Evolutionary conservation across 192 early-diverging fungal genomes (phyloP).

Genomic region (Backusella westeae): DNA sequence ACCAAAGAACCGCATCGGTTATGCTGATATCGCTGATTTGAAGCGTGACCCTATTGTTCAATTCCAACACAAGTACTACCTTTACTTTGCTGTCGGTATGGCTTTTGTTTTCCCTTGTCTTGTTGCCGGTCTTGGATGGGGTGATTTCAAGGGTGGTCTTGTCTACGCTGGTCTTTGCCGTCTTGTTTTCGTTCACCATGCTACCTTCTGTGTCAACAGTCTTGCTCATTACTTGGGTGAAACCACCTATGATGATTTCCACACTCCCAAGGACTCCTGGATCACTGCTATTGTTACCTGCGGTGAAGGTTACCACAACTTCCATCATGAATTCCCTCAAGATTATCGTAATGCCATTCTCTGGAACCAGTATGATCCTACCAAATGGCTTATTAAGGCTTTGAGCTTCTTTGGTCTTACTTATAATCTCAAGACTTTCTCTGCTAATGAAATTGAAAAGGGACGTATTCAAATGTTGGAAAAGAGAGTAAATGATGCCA

Average conservation of each 20-base stretch:
- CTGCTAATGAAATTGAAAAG: constrained; percentile 78
- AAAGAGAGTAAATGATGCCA: constrained; percentile 64
- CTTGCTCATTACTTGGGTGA: constrained; percentile 79
- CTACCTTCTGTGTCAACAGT: constrained; percentile 88
- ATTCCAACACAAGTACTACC: constrained; percentile 80
- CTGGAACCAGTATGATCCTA: constrained; percentile 80
- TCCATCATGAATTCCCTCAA: constrained; percentile 85
- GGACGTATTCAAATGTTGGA: constrained; percentile 78
- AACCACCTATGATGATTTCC: constrained; percentile 75
- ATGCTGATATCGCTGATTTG: constrained; percentile 79
- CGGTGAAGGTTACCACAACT: constrained; percentile 87
- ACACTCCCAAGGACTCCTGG: constrained; percentile 81
- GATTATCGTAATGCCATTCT: constrained; percentile 84
- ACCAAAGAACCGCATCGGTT: constrained; percentile 67
- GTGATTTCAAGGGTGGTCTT: constrained; percentile 77
- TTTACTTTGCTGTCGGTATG: constrained; percentile 67
- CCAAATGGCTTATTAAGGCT: constrained; percentile 77
- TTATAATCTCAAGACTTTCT: constrained; percentile 73
- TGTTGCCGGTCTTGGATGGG: constrained; percentile 82
- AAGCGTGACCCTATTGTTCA: constrained; percentile 67
- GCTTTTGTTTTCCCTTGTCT: constrained; percentile 77
- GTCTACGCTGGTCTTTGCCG: constrained; percentile 73
- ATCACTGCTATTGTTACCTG: constrained; percentile 77
- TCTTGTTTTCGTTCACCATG: constrained; percentile 82
- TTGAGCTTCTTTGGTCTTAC: constrained; percentile 62